Evolutionary conservation across 2,329 filamentous ascomycete genomes (phyloP).

Genomic region (Aspergillus ochraceus): DNA sequence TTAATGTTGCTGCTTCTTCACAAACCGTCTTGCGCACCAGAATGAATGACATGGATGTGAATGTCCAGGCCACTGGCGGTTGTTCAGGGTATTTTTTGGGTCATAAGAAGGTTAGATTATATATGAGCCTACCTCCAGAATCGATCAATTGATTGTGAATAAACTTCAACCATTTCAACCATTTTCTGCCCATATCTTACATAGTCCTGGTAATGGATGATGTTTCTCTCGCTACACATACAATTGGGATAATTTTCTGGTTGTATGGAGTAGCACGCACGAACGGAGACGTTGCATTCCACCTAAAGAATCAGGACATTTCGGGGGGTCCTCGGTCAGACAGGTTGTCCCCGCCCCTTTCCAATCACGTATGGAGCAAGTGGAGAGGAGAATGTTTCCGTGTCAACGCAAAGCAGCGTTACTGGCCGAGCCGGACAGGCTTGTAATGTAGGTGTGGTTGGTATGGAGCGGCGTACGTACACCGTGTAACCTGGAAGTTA

Average conservation of each 20-base stretch:
- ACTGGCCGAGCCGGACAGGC: background rate
- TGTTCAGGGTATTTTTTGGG: background rate
- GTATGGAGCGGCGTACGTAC: too few relatives aligned
- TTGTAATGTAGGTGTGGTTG: too few relatives aligned
- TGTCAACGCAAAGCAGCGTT: background rate
- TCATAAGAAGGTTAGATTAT: background rate
- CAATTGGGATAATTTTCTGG: background rate
- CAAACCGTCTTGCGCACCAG: background rate
- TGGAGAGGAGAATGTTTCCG: background rate
- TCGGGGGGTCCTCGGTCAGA: background rate
- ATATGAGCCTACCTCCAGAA: background rate
- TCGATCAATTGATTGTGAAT: background rate
- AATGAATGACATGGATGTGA: background rate
- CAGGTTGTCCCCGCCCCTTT: background rate
- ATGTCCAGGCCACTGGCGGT: background rate
- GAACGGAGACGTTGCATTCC: background rate
- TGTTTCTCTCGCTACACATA: too few relatives aligned
- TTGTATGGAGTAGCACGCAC: too few relatives aligned
- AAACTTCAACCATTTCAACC: too few relatives aligned
- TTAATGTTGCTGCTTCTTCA: background rate
- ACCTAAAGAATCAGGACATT: background rate
- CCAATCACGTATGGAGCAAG: background rate
- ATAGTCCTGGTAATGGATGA: too few relatives aligned
- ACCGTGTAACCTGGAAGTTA: too few relatives aligned
- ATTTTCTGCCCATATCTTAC: too few relatives aligned